These are phyloP conservation scores for Passiflora organensis DNA, from an alignment of 345 rosid genomes.

Conservation along the genomic window DNA sequence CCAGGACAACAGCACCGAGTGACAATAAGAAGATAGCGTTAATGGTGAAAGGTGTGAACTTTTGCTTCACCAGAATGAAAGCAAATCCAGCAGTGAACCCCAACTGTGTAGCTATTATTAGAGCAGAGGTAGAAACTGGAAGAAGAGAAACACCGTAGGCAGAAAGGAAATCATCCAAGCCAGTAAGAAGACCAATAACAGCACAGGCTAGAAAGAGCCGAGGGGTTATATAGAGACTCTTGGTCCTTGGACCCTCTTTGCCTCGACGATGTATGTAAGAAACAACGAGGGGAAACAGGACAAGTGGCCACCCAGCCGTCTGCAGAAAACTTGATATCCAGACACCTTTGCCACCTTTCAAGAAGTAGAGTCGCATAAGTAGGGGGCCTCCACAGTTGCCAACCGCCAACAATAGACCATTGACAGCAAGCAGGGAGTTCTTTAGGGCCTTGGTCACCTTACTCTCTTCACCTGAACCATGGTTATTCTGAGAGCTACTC, in stretches of 20 bases:
- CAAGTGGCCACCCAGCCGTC: conserved; percentile 31
- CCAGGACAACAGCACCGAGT: conserved; percentile 21
- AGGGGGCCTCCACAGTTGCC: conserved; percentile 28
- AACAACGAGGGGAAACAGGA: conserved; percentile 15
- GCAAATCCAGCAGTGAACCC: conserved; percentile 26
- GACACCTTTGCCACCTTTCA: conserved; percentile 25
- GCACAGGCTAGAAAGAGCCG: conserved; percentile 17
- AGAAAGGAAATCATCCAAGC: conserved; percentile 21
- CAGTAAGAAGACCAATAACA: conserved; percentile 23
- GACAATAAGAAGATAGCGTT: conserved; percentile 20
- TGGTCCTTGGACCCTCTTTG: conserved; percentile 13
- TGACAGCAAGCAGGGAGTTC: conserved; percentile 14
- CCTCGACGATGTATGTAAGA: conserved; percentile 27
- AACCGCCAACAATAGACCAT: conserved; percentile 18
- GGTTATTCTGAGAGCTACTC: no score
- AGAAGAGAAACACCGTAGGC: conserved; percentile 23
- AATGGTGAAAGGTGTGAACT: conserved; percentile 20
- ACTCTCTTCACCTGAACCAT: conserved; percentile 2
- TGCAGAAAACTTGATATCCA: conserved; percentile 27
- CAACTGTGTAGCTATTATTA: conserved; percentile 23
- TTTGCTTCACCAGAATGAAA: conserved; percentile 19
- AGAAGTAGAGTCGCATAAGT: conserved; percentile 17
- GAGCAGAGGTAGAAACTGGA: conserved; percentile 24
- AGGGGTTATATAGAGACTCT: conserved; percentile 14
- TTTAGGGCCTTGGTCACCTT: conserved; percentile 21